Evolutionary conservation across 495 filamentous ascomycete species (phyloP).

Genomic region (Niebla homalea): DNA sequence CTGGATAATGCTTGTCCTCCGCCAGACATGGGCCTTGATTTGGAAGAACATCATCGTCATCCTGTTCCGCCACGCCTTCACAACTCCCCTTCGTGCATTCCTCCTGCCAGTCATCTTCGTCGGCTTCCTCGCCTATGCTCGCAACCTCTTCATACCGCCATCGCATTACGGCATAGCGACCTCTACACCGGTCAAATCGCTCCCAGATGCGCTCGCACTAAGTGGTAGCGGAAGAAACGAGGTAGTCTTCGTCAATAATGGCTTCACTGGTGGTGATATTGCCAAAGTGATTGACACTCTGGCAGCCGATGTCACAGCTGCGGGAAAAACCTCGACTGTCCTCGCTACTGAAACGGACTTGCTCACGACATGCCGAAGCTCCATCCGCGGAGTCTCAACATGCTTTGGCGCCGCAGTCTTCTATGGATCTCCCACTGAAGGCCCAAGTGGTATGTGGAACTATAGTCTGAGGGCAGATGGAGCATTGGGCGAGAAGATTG

Average conservation of each 20-base stretch:
- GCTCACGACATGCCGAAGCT: slow-evolving; percentile 46
- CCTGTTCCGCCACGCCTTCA: slow-evolving; percentile 45
- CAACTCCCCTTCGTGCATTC: slow-evolving; percentile 55
- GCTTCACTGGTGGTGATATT: slow-evolving; percentile 55
- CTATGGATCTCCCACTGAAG: slow-evolving; percentile 55
- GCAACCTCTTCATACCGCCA: slow-evolving; percentile 54
- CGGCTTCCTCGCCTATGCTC: slow-evolving; percentile 51
- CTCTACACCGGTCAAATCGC: slow-evolving; percentile 40
- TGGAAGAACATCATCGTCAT: slow-evolving; percentile 63
- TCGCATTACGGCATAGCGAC: slow-evolving; percentile 54
- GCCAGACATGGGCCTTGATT: slow-evolving; percentile 60
- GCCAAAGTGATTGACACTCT: slow-evolving; percentile 53
- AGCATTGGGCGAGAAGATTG: slow-evolving; percentile 44
- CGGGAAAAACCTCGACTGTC: slow-evolving; percentile 43
- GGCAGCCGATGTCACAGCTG: slow-evolving; percentile 31
- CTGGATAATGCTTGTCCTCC: slow-evolving; percentile 37
- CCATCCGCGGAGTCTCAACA: slow-evolving; percentile 52
- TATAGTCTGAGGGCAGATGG: slow-evolving; percentile 69
- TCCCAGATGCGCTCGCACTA: slow-evolving; percentile 43
- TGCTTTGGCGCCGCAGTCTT: slow-evolving; percentile 73
- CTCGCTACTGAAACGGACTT: slow-evolving; percentile 41
- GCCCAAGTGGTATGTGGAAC: slow-evolving; percentile 57
- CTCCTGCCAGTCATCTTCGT: slow-evolving; percentile 58
- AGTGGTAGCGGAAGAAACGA: slow-evolving; percentile 40
- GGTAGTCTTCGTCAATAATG: slow-evolving; percentile 72